phyloP scores from a whole-genome alignment of 352 stramenopile genomes.

The Phytophthora niederhauseri region DNA sequence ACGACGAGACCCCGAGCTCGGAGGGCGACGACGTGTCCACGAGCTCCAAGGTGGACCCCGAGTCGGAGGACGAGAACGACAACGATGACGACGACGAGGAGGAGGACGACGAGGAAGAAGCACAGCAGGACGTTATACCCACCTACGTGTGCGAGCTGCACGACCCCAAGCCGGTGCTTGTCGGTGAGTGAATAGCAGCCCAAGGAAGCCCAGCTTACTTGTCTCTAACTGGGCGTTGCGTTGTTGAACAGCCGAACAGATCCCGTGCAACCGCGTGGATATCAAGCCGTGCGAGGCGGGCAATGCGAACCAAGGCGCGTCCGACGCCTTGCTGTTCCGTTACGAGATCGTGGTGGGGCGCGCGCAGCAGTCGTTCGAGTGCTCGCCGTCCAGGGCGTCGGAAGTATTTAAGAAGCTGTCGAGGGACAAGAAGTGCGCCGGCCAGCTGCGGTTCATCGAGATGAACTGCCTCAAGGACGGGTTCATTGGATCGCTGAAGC shows the following conservation, averaged over 20 bases:
- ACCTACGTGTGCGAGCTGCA: slow-evolving; percentile 82
- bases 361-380: slow-evolving; percentile 64
- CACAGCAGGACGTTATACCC: slow-evolving; percentile 34
- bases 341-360: slow-evolving; percentile 75
- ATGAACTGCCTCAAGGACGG: slow-evolving; percentile 69
- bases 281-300: slow-evolving; percentile 46
- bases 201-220: slow-evolving; percentile 1
- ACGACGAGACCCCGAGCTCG: slow-evolving; percentile 36
- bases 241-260: slow-evolving; percentile 58
- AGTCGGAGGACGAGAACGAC: slow-evolving; percentile 31
- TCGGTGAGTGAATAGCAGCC: slow-evolving; percentile 39
- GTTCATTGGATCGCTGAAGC: slow-evolving; percentile 64
- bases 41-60: slow-evolving; percentile 37
- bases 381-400: slow-evolving; percentile 60
- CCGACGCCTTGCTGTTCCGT: slow-evolving; percentile 40
- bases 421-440: slow-evolving; percentile 49
- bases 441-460: slow-evolving; percentile 72
- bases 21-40: slow-evolving; percentile 33
- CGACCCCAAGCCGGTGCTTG: slow-evolving; percentile 74
- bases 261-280: slow-evolving; percentile 62
- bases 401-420: slow-evolving; percentile 65
- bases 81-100: slow-evolving; percentile 42
- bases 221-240: slow-evolving; percentile 10
- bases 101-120: slow-evolving; percentile 31
- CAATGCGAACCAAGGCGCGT: slow-evolving; percentile 10